Conservation (phyloP, 75 land plant genomes). For the Isoetes taiwanensis region DNA sequence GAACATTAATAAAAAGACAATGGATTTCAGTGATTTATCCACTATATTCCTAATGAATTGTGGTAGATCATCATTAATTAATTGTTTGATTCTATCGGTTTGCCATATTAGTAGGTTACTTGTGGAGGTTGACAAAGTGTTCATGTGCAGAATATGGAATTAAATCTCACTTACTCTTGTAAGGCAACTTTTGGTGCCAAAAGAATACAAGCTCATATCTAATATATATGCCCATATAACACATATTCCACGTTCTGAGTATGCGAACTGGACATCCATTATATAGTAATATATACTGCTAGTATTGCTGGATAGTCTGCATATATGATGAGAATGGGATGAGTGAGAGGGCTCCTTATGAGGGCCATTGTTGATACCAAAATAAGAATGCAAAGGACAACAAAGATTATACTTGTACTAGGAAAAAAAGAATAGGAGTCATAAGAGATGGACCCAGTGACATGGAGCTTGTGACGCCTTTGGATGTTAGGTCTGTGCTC, state of each 20-base stretch:
- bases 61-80: not conserved
- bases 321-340: conserved; percentile 32
- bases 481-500: conserved; percentile 66
- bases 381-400: not conserved
- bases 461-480: conserved; percentile 72
- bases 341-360: not conserved
- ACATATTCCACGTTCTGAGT: conserved; percentile 60
- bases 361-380: not conserved
- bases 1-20: conserved; percentile 3
- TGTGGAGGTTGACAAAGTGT: conserved; percentile 98
- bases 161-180: conserved; percentile 56
- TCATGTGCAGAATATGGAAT: conserved; percentile 91
- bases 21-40: no score
- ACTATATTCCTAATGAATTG: no score
- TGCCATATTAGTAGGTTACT: conserved; percentile 43
- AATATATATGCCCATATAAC: conserved; percentile 56
- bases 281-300: conserved; percentile 45
- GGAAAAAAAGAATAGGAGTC: conserved; percentile 44
- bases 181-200: conserved; percentile 58
- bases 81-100: no score
- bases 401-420: not conserved
- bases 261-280: conserved; percentile 62
- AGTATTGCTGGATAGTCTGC: conserved; percentile 39
- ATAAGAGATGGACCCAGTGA: no score
- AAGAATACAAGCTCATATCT: conserved; percentile 75